Percentiles rank a stretch among this genome's conserved stretches.
phyloP scores from a whole-genome alignment of 2,329 filamentous ascomycete genomes.

The Ilyonectria mors-panacis region DNA sequence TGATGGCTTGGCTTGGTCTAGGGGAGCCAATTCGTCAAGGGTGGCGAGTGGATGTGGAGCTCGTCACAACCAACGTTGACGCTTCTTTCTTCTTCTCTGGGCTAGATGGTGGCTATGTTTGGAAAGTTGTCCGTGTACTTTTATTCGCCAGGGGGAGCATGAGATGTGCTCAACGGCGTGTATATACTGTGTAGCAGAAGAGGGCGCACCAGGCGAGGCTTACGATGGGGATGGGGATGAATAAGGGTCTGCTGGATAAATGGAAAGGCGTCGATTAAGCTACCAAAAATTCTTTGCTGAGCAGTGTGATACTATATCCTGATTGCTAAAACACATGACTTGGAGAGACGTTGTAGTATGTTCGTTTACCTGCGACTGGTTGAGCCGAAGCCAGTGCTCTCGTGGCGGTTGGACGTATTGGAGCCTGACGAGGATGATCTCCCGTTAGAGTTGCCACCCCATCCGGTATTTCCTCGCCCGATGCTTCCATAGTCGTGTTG shows the following conservation, averaged over 20 bases:
- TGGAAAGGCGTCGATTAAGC: constrained; percentile 45
- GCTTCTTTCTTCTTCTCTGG: constrained; percentile 46
- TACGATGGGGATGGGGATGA: constrained; percentile 34
- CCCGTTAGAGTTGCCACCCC: constrained; percentile 47
- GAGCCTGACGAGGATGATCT: constrained; percentile 56
- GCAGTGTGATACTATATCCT: constrained; percentile 4
- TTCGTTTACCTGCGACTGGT: constrained; percentile 69
- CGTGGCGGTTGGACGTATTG: constrained; percentile 65
- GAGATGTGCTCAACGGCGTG: constrained; percentile 33
- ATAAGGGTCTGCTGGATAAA: constrained; percentile 47
- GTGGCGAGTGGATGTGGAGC: constrained; percentile 27
- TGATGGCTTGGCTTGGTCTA: constrained; percentile 25
- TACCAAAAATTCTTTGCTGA: constrained; percentile 20
- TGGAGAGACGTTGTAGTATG: background rate
- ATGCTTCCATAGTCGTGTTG: constrained; percentile 53
- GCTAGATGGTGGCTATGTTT: constrained; percentile 47
- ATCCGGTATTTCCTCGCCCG: constrained; percentile 49
- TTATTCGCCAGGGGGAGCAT: constrained; percentile 36
- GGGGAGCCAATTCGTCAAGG: constrained; percentile 8
- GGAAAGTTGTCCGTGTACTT: constrained; percentile 50
- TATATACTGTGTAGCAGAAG: constrained; percentile 46
- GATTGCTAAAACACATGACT: background rate
- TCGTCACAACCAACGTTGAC: constrained; percentile 38
- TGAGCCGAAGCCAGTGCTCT: constrained; percentile 82
- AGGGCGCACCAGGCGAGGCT: constrained; percentile 19